Conservation (phyloP, 2,329 filamentous ascomycete species). For the Trichoderma sp. region DNA sequence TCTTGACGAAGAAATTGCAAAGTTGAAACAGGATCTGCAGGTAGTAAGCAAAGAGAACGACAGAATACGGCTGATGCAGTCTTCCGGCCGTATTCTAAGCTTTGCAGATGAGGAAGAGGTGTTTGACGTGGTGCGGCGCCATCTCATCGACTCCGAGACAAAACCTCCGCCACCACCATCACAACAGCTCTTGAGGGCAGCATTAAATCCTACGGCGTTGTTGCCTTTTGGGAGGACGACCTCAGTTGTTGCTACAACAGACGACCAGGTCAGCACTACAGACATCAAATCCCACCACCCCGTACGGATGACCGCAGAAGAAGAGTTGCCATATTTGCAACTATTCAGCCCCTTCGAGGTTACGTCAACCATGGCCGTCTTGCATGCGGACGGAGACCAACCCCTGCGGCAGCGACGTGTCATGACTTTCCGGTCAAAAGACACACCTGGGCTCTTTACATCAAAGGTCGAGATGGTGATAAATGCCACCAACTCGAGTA, state of each 20-base stretch:
- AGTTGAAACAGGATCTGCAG: constrained; percentile 57
- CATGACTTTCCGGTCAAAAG: constrained; percentile 48
- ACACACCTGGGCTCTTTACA: constrained; percentile 52
- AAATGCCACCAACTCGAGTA: constrained; percentile 48
- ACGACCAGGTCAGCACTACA: constrained; percentile 36
- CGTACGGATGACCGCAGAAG: constrained; percentile 56
- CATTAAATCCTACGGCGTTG: constrained; percentile 49
- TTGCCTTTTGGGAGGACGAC: constrained; percentile 48
- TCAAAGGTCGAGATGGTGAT: constrained; percentile 58
- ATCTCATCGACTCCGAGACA: constrained; percentile 39
- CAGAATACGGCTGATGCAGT: constrained; percentile 44
- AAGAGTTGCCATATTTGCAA: constrained; percentile 67
- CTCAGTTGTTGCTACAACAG: constrained; percentile 26
- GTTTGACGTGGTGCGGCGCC: constrained; percentile 38
- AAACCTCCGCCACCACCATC: constrained; percentile 30
- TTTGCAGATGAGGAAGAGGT: constrained; percentile 38
- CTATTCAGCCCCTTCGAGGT: constrained; percentile 68
- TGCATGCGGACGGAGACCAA: constrained; percentile 36
- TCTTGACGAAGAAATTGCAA: constrained; percentile 53
- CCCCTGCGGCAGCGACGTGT: constrained; percentile 52
- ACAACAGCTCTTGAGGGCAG: constrained; percentile 46
- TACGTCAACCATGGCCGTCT: constrained; percentile 49
- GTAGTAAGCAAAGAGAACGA: constrained; percentile 58
- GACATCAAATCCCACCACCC: constrained; percentile 62
- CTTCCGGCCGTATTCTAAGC: constrained; percentile 38